Percentiles rank a stretch among this genome's conserved stretches.
Conservation (phyloP, 495 filamentous ascomycete species). For the Trichoderma gamsii region DNA sequence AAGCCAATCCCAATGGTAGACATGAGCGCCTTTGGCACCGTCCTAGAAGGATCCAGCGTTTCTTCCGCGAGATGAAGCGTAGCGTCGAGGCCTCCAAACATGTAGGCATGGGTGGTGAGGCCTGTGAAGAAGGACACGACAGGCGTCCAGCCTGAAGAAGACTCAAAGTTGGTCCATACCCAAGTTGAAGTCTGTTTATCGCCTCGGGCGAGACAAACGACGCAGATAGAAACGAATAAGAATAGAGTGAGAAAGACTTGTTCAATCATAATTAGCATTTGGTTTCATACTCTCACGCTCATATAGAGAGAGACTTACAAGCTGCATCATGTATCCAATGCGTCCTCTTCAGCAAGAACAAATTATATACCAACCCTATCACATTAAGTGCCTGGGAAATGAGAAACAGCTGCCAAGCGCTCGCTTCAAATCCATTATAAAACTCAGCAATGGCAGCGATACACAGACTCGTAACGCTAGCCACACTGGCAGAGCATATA, state of each 20-base stretch:
- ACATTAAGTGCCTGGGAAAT: background rate
- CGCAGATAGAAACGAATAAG: background rate
- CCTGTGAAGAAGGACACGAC: conserved; percentile 1
- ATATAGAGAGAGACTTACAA: background rate
- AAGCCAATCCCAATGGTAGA: background rate
- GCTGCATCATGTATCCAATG: background rate
- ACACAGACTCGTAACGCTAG: background rate
- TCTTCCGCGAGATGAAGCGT: conserved; percentile 5
- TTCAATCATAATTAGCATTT: background rate
- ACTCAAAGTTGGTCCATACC: conserved; percentile 2
- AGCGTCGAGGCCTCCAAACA: conserved; percentile 4
- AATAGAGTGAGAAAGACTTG: background rate
- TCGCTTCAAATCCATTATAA: background rate
- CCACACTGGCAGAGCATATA: background rate
- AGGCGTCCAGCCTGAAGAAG: background rate
- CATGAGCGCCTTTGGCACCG: background rate
- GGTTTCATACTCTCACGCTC: background rate
- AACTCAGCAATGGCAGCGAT: background rate
- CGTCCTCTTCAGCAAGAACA: background rate
- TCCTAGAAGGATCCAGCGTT: background rate
- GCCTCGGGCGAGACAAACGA: background rate
- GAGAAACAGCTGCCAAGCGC: conserved; percentile 1
- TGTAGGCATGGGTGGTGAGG: background rate
- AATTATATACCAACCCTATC: background rate
- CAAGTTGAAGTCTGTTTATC: background rate